Evolutionary conservation across 164 flowering plant species (phyloP).

Genomic region (Stephania japonica): DNA sequence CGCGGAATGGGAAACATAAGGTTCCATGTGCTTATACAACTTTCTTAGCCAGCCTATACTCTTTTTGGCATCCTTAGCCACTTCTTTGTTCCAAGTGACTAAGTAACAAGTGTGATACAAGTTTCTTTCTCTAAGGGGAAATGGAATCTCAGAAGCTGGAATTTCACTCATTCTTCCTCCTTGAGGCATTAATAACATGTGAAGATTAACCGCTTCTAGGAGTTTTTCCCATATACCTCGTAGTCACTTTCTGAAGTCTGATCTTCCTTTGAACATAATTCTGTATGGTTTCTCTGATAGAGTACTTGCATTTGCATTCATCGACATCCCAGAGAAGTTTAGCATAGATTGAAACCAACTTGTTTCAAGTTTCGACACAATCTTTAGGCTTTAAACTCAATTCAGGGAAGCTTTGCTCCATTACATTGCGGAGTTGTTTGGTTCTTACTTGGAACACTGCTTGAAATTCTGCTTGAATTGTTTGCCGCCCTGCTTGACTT

Average conservation of each 20-base stretch:
- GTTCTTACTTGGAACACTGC: neutral
- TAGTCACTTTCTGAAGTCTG: neutral
- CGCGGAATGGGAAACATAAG: constrained; percentile 1
- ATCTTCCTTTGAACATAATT: neutral
- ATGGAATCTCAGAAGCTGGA: neutral
- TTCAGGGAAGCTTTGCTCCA: constrained; percentile 2
- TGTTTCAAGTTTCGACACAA: neutral
- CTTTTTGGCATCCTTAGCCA: neutral
- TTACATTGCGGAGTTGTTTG: neutral
- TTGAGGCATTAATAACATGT: neutral
- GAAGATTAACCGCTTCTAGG: neutral
- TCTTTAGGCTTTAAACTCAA: neutral
- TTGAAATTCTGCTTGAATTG: neutral
- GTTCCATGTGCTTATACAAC: neutral
- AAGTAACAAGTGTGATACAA: neutral
- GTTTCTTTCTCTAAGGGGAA: neutral
- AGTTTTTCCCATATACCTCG: neutral
- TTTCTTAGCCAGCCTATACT: neutral
- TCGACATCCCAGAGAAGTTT: neutral
- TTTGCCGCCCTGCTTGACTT: neutral
- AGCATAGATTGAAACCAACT: constrained; percentile 3
- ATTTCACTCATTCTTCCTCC: constrained; percentile 5
- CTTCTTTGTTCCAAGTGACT: neutral
- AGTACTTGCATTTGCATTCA: no score
- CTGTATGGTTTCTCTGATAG: neutral